Percentiles rank a stretch among this genome's conserved stretches.
Evolutionary conservation across 768 basidiomycete genomes (phyloP).

Genomic region (Phaeotremella fagi): DNA sequence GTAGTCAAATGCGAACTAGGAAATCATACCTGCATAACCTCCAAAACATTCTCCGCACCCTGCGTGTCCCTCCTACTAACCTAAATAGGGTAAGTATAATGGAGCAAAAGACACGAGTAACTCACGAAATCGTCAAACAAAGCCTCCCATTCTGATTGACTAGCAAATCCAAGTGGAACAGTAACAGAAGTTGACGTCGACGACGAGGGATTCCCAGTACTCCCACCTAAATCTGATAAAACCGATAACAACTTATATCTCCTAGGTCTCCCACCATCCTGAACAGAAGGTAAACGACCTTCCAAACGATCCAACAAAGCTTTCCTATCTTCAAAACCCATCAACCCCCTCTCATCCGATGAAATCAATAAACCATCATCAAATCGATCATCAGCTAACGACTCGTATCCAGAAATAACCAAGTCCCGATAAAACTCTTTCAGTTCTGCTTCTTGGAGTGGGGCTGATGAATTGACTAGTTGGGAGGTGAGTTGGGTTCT

Average conservation of each 20-base stretch:
- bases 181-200: background rate
- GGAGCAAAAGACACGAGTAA: conserved; percentile 4
- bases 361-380: background rate
- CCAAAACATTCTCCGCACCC: conserved; percentile 55
- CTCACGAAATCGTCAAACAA: conserved; percentile 57
- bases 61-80: conserved; percentile 53
- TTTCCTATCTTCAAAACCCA: conserved; percentile 4
- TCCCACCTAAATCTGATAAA: conserved; percentile 1
- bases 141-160: conserved; percentile 56
- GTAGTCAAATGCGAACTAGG: background rate
- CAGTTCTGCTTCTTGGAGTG: conserved; percentile 14
- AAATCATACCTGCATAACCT: conserved; percentile 54
- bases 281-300: no score
- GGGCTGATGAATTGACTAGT: conserved; percentile 4
- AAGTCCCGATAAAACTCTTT: conserved; percentile 15
- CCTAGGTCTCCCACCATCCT: no score
- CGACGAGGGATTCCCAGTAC: background rate
- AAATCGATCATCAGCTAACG: no score
- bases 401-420: conserved; percentile 6
- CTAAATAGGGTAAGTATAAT: no score
- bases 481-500: background rate
- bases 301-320: conserved; percentile 4
- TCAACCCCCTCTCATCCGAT: conserved; percentile 6
- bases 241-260: no score
- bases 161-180: conserved; percentile 54